Evolutionary conservation across 805 yeast species (phyloP).

Genomic region (Suhomyces xylopsoci): DNA sequence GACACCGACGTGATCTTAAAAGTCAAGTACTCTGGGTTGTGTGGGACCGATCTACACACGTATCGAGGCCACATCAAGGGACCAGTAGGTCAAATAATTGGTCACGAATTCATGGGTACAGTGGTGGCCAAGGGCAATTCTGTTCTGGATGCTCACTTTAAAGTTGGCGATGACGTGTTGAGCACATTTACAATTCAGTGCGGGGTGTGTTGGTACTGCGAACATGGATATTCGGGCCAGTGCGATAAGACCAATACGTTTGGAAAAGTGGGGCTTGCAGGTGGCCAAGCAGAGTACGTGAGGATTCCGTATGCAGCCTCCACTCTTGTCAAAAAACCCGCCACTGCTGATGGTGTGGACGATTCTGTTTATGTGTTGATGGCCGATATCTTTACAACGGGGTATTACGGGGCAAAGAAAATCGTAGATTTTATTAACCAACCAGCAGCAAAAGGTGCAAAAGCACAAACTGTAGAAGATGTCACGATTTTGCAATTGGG

Average conservation of each 20-base stretch:
- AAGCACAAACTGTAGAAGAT: constrained; percentile 14
- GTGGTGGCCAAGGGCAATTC: constrained; percentile 38
- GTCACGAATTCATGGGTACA: constrained; percentile 51
- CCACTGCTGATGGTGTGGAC: constrained; percentile 22
- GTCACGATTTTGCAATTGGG: constrained; percentile 51
- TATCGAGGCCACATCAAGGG: constrained; percentile 50
- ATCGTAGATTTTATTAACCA: constrained; percentile 40
- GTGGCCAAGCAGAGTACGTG: constrained; percentile 63
- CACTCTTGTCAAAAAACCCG: constrained; percentile 46
- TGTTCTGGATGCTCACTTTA: constrained; percentile 25
- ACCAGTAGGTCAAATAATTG: constrained; percentile 42
- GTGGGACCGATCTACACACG: constrained; percentile 56
- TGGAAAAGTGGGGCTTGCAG: constrained; percentile 55
- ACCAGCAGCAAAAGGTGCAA: constrained; percentile 21
- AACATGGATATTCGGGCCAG: constrained; percentile 51
- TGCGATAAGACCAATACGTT: constrained; percentile 55
- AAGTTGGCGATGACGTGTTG: constrained; percentile 46
- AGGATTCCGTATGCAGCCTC: constrained; percentile 56
- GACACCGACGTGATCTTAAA: constrained; percentile 47
- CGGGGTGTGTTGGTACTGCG: constrained; percentile 58
- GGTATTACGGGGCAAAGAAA: constrained; percentile 55
- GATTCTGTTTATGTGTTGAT: constrained; percentile 50
- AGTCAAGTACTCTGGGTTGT: constrained; percentile 47
- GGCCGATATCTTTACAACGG: constrained; percentile 67
- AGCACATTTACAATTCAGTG: constrained; percentile 54